Percentiles rank a stretch among this genome's conserved stretches.
Evolutionary conservation across 306 rosid genomes (phyloP).

Genomic region (Pyrus communis): DNA sequence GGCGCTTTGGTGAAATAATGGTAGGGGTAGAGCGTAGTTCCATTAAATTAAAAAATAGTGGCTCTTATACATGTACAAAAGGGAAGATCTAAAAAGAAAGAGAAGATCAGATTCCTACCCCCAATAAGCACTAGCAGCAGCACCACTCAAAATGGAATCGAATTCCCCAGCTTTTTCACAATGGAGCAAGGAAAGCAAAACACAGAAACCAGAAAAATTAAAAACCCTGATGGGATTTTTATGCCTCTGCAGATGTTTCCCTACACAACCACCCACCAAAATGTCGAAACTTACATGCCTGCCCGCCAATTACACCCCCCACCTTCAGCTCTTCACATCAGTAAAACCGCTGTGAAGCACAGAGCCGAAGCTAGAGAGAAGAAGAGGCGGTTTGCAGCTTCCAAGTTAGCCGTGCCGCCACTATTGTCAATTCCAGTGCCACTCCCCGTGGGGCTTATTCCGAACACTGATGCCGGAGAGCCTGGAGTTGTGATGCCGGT

Average conservation of each 20-base stretch:
- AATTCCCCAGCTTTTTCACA: constrained; percentile 36
- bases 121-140: background rate
- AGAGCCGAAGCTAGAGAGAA: constrained; percentile 20
- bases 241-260: constrained; percentile 40
- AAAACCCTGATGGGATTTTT: constrained; percentile 23
- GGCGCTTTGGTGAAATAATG: background rate
- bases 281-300: constrained; percentile 18
- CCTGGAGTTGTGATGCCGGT: background rate
- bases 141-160: constrained; percentile 54
- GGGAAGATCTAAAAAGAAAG: constrained; percentile 20
- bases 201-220: background rate
- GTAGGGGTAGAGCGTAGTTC: constrained; percentile 7
- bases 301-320: background rate
- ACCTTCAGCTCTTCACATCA: background rate
- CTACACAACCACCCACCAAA: background rate
- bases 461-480: constrained; percentile 39
- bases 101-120: constrained; percentile 33
- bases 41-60: constrained; percentile 32
- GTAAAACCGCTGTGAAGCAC: constrained; percentile 18
- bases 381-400: constrained; percentile 10
- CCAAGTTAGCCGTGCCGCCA: constrained; percentile 20
- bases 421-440: constrained; percentile 13
- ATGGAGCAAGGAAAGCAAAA: background rate
- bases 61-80: constrained; percentile 50
- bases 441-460: constrained; percentile 60